Base-by-base conservation (phyloP, 2,329 filamentous ascomycete species). In the Penicillium rolfsii region DNA sequence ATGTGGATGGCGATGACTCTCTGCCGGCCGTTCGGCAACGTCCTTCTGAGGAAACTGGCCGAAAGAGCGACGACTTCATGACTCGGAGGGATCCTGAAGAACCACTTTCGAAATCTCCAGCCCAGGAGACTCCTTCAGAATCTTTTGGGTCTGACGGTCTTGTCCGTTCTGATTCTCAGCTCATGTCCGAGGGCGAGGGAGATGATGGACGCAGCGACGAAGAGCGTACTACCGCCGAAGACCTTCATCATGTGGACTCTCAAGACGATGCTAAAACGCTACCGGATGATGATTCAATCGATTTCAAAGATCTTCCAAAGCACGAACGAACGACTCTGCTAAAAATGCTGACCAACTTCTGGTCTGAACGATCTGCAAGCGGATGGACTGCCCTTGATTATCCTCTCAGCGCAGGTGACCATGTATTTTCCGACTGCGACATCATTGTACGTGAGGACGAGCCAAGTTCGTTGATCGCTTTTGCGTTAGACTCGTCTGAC, bases 381-480 rank as follows among this genome's bases (percentile, higher is more conserved):
- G 93, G 94, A 40, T 99, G 95, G 95, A 85, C 90, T 5, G 87
- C 90, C 24, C 84, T 99, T 22, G 95, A 99, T 57, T 99, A 99
- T 71, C 96, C 96, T 3, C 85, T 98, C 64, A 90, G 87, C 66
- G 83, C 89, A 49, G 91, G 89, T 16, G 95, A 99, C 74, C 95
- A 99, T 75, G 93, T 99, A 52, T 98, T 98, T 79, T 91, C 93
- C 57, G 93, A 99, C 77, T 96, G 93, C 8, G 92, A 99, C 74
- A 93, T 99, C 64, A 96, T 99, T 67, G 93, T 99, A 40, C 88
- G 95, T 41, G 95, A 99, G 76, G 95, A 99, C 74, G 95, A 99
- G 77, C 95, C 95, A 2, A 97, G 93, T 71, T 98, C 95, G 1
- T 85, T 99, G 43, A 95, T 99, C 71, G 95, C 96, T 0, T 91